A percentile compares a stretch with the other conserved stretches of the same genome.
Conservation (phyloP, 2,329 filamentous ascomycete genomes). For the Pseudophaeomoniella oleicola region DNA sequence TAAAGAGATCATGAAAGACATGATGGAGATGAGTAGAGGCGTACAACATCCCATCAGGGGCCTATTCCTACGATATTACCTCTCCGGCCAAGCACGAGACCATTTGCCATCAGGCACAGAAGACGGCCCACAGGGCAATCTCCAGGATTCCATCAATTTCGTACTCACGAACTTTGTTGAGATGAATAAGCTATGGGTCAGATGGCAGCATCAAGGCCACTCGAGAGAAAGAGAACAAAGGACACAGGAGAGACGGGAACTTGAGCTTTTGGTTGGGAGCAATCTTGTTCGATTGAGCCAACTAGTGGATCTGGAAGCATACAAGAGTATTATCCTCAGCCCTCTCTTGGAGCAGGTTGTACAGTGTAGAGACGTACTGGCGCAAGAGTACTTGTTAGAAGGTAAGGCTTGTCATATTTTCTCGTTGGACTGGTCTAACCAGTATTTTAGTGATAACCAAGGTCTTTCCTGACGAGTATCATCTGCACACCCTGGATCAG, state of each 20-base stretch:
- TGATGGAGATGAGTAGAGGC: constrained; percentile 99
- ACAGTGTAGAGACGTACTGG: constrained; percentile 89
- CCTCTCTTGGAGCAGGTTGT: constrained; percentile 93
- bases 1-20: constrained; percentile 99
- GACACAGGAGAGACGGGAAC: constrained; percentile 85
- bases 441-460: constrained; percentile 91
- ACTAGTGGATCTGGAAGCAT: constrained; percentile 84
- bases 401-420: constrained; percentile 24
- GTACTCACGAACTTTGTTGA: constrained; percentile 97
- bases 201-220: constrained; percentile 91
- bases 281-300: constrained; percentile 93
- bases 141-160: constrained; percentile 96
- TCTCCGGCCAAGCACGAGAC: constrained; percentile 88
- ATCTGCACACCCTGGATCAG: constrained; percentile 90
- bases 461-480: constrained; percentile 96
- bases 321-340: constrained; percentile 78
- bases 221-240: constrained; percentile 87
- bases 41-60: constrained; percentile 95
- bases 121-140: constrained; percentile 86
- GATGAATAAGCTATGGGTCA: constrained; percentile 99
- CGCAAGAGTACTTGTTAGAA: constrained; percentile 93
- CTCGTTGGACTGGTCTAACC: no score
- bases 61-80: constrained; percentile 87
- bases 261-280: constrained; percentile 89
- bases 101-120: constrained; percentile 66